These are phyloP conservation scores for Claviceps sp. DNA, from an alignment of 2,329 filamentous ascomycete species.

Conservation along the genomic window DNA sequence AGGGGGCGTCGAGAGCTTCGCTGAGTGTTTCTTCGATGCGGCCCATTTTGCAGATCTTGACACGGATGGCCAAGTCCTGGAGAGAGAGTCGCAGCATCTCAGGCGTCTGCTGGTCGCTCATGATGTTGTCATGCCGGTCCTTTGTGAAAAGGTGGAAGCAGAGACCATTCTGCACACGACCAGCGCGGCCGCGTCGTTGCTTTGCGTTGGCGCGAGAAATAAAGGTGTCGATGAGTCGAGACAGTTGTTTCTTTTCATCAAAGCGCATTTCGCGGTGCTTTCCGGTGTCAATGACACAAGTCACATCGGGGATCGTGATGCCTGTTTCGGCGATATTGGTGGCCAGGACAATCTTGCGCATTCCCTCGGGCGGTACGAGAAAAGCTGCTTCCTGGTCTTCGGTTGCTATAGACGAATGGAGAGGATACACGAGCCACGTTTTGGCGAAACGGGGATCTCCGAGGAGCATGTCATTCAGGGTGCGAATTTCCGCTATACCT, in stretches of 20 bases:
- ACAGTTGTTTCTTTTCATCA: conserved; percentile 84
- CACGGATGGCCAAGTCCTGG: conserved; percentile 87
- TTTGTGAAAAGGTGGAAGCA: conserved; percentile 96
- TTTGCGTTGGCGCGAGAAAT: conserved; percentile 94
- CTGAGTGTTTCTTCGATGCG: conserved; percentile 82
- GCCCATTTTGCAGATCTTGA: conserved; percentile 94
- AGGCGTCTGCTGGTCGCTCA: conserved; percentile 87
- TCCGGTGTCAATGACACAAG: conserved; percentile 89
- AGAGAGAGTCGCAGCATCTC: conserved; percentile 91
- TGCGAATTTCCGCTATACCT: conserved; percentile 83
- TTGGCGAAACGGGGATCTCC: conserved; percentile 62
- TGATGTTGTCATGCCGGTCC: conserved; percentile 68
- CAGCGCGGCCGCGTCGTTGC: conserved; percentile 83
- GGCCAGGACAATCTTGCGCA: conserved; percentile 85
- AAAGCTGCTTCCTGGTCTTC: conserved; percentile 96
- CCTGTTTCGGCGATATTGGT: conserved; percentile 98
- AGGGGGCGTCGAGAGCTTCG: conserved; percentile 80
- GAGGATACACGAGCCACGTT: conserved; percentile 74
- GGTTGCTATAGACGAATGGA: conserved; percentile 90
- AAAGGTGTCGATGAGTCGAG: conserved; percentile 82
- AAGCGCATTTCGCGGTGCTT: conserved; percentile 98
- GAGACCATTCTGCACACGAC: conserved; percentile 85
- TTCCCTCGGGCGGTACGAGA: conserved; percentile 64
- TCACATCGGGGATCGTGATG: conserved; percentile 96
- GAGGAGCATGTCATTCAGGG: conserved; percentile 72